These are phyloP conservation scores for Aspergillus avenaceus DNA, from an alignment of 495 filamentous ascomycete genomes.

Conservation along the genomic window DNA sequence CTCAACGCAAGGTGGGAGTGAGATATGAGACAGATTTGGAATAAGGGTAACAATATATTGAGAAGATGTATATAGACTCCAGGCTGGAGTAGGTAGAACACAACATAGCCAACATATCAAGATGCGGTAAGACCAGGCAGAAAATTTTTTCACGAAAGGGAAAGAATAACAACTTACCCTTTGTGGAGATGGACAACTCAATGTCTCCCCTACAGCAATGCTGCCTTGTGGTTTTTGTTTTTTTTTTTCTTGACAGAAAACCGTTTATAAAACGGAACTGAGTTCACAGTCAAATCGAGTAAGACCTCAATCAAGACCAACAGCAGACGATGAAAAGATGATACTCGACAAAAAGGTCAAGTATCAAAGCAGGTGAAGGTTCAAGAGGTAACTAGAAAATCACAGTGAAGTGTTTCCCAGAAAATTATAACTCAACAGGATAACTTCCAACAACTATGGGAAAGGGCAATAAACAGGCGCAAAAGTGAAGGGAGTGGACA, in stretches of 20 bases:
- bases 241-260: constrained; percentile 10
- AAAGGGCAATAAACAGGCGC: constrained; percentile 15
- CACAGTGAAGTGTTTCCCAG: constrained; percentile 46
- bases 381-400: constrained; percentile 26
- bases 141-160: not conserved
- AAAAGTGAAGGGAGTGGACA: constrained; percentile 24
- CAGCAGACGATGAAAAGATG: constrained; percentile 1
- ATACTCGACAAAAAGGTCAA: constrained; percentile 11
- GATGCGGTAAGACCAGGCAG: not conserved
- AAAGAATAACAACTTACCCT: constrained; percentile 41
- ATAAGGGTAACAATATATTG: not conserved
- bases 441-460: constrained; percentile 6
- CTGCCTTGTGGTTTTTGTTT: no score
- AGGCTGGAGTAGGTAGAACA: not conserved
- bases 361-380: constrained; percentile 8
- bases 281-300: constrained; percentile 9
- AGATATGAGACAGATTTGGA: constrained; percentile 5
- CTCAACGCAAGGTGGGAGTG: not conserved
- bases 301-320: constrained; percentile 9
- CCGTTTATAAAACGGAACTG: constrained; percentile 11
- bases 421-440: constrained; percentile 7
- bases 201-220: constrained; percentile 82
- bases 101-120: not conserved
- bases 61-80: not conserved
- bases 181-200: constrained; percentile 94